Percentiles rank a stretch among this genome's conserved stretches.
Conservation (phyloP, 2,329 filamentous ascomycete genomes). For the Trichoderma afroharzianum region DNA sequence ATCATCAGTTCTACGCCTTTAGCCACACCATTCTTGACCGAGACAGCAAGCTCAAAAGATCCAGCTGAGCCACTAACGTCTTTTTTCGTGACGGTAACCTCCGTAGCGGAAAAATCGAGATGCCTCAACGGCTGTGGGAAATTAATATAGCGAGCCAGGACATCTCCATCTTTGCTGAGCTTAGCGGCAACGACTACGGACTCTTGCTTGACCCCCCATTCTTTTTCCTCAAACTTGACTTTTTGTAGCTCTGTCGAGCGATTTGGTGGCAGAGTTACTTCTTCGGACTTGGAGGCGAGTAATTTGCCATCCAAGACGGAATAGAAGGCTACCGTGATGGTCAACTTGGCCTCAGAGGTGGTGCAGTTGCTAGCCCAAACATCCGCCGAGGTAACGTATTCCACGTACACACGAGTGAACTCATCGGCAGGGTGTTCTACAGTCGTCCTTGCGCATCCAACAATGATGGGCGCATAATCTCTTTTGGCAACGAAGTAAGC, state of each 20-base stretch:
- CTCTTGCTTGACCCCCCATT: slow-evolving; percentile 3
- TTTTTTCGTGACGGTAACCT: background rate
- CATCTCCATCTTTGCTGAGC: background rate
- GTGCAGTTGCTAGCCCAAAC: slow-evolving; percentile 3
- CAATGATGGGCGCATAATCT: background rate
- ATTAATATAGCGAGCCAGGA: slow-evolving; percentile 3
- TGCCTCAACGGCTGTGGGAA: slow-evolving; percentile 10
- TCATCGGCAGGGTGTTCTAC: background rate
- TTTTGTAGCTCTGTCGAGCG: background rate
- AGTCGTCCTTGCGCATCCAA: background rate
- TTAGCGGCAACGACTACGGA: background rate
- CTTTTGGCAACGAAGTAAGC: slow-evolving; percentile 9
- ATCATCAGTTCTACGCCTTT: slow-evolving; percentile 4
- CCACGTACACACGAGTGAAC: background rate
- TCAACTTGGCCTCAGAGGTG: background rate
- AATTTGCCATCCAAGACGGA: background rate
- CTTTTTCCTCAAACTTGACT: background rate
- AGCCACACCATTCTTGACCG: background rate
- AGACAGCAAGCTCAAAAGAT: background rate
- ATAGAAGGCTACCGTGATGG: background rate
- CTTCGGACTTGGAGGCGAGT: background rate
- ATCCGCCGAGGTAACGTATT: background rate
- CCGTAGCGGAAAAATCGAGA: background rate
- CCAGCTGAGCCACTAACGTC: background rate
- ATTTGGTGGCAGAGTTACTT: slow-evolving; percentile 3